A percentile compares a stretch with the other conserved stretches of the same genome.
Conservation (phyloP, 768 basidiomycete species). For the Mycena leptocephala region DNA sequence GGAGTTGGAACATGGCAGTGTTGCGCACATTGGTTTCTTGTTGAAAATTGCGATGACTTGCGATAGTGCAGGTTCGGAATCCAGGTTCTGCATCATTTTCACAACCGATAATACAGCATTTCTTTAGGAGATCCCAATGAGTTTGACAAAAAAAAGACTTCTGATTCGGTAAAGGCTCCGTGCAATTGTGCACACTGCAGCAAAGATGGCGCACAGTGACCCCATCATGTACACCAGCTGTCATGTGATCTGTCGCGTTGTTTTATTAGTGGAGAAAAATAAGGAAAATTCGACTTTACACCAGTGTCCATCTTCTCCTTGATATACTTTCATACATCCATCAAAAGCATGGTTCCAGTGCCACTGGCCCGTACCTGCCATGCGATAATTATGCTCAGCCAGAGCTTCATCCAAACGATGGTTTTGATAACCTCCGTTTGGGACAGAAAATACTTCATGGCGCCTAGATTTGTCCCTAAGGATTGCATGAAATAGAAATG, state of each 20-base stretch:
- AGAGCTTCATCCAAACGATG: slow-evolving; percentile 6
- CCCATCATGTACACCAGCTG: slow-evolving; percentile 14
- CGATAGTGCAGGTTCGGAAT: background rate
- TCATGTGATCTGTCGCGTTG: background rate
- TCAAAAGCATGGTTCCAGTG: slow-evolving; percentile 21
- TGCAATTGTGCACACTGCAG: slow-evolving; percentile 4
- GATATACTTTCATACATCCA: slow-evolving; percentile 14
- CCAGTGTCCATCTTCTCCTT: slow-evolving; percentile 6
- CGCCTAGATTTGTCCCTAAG: background rate
- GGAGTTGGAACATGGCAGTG: slow-evolving; percentile 14
- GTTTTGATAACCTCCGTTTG: background rate
- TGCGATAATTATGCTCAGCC: background rate
- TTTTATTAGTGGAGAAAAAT: background rate
- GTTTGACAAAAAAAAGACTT: background rate
- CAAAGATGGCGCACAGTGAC: background rate
- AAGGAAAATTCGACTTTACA: background rate
- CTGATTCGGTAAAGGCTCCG: background rate
- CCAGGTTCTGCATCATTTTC: background rate
- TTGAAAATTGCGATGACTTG: background rate
- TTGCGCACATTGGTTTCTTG: background rate
- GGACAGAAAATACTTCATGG: background rate
- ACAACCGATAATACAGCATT: slow-evolving; percentile 2
- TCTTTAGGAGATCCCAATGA: background rate
- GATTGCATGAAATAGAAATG: background rate
- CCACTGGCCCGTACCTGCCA: slow-evolving; percentile 17